Conservation (phyloP, 371 early-diverging fungal genomes). For the Amoeboradix gromovi region DNA sequence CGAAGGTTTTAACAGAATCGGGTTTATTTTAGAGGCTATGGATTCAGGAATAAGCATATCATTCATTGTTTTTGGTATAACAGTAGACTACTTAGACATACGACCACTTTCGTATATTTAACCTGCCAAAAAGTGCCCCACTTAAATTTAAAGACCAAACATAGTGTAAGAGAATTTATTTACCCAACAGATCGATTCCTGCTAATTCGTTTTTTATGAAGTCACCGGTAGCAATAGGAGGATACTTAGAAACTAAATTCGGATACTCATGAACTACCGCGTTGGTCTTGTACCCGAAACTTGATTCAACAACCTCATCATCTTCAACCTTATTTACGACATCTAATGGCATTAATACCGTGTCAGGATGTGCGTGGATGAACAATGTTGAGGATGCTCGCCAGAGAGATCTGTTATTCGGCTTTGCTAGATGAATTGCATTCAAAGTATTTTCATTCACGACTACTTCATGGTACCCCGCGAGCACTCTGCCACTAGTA, state of each 20-base stretch:
- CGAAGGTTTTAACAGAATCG: too few species aligned
- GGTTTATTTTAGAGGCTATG: too few species aligned
- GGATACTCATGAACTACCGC: neutral
- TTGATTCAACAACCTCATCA: too few species aligned
- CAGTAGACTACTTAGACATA: too few species aligned
- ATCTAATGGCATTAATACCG: constrained; percentile 18
- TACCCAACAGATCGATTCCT: constrained; percentile 16
- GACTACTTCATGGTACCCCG: constrained; percentile 40
- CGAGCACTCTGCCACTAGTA: constrained; percentile 28
- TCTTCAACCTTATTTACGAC: constrained; percentile 10
- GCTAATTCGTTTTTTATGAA: constrained; percentile 30
- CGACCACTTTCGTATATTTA: too few species aligned
- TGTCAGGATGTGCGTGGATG: constrained; percentile 30
- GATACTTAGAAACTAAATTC: constrained; percentile 13
- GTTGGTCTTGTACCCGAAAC: too few species aligned
- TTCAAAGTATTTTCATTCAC: constrained; percentile 20
- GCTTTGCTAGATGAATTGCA: constrained; percentile 13
- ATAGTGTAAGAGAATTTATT: too few species aligned
- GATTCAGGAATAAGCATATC: too few species aligned
- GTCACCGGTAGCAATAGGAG: constrained; percentile 20
- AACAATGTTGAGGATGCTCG: constrained; percentile 35
- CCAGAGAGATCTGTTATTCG: constrained; percentile 22
- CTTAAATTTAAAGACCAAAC: too few species aligned
- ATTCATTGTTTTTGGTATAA: too few species aligned
- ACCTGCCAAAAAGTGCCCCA: too few species aligned